Evolutionary conservation across 2,329 filamentous ascomycete species (phyloP).

Genomic region (Sclerotinia borealis): DNA sequence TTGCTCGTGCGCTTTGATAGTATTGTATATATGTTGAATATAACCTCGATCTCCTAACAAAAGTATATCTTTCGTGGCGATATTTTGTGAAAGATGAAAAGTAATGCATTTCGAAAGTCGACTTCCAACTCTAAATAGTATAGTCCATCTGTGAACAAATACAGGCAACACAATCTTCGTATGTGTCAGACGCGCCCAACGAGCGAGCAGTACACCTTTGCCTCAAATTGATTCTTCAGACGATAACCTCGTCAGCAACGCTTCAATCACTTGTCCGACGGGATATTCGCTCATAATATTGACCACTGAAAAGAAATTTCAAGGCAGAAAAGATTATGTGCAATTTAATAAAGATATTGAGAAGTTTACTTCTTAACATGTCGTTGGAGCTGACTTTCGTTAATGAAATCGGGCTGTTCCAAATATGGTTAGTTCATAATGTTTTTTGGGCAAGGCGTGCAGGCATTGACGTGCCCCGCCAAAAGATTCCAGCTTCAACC

Average conservation of each 20-base stretch:
- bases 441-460: not conserved
- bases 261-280: conserved; percentile 20
- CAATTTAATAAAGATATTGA: conserved; percentile 18
- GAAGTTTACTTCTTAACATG: conserved; percentile 22
- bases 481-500: not conserved
- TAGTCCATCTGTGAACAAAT: not conserved
- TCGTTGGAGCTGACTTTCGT: conserved; percentile 25
- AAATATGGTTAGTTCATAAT: not conserved
- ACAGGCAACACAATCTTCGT: not conserved
- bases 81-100: not conserved
- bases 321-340: not conserved
- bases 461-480: not conserved
- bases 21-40: not conserved
- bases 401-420: conserved; percentile 1
- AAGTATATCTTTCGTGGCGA: not conserved
- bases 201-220: not conserved
- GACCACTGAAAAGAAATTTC: not conserved
- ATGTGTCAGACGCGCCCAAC: not conserved
- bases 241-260: not conserved
- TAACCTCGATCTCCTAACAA: not conserved
- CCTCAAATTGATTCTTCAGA: not conserved
- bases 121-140: not conserved
- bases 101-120: not conserved
- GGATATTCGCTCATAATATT: conserved; percentile 20
- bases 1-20: not conserved